phyloP scores from a whole-genome alignment of 148 eudicot species.

The Rhododendron griersonianum region DNA sequence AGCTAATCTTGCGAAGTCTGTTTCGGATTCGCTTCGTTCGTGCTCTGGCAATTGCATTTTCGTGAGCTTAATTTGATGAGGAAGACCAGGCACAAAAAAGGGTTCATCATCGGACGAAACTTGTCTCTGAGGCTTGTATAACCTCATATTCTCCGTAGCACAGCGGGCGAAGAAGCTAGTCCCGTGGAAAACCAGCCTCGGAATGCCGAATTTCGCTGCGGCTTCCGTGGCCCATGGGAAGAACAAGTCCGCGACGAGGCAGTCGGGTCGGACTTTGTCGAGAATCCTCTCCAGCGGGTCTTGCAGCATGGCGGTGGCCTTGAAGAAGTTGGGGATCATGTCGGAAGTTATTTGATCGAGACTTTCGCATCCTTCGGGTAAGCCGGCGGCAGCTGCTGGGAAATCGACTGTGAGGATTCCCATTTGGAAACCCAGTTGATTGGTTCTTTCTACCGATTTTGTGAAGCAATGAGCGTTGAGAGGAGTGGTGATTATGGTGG shows the following conservation, averaged over 20 bases:
- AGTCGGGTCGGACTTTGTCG: constrained; percentile 17
- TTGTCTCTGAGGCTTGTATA: constrained; percentile 24
- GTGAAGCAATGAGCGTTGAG: constrained; percentile 25
- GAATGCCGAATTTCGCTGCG: constrained; percentile 37
- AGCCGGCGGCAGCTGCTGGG: constrained; percentile 29
- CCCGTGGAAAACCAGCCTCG: constrained; percentile 53
- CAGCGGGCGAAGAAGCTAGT: constrained; percentile 32
- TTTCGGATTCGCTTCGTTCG: not conserved
- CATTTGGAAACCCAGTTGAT: constrained; percentile 11
- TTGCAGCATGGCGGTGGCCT: constrained; percentile 12
- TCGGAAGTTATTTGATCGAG: constrained; percentile 27
- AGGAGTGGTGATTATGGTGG: constrained; percentile 54
- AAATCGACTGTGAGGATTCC: constrained; percentile 22
- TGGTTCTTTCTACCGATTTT: constrained; percentile 12
- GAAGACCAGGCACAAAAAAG: constrained; percentile 30
- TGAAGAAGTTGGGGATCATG: constrained; percentile 4
- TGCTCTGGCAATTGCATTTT: constrained; percentile 15
- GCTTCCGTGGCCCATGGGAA: constrained; percentile 39
- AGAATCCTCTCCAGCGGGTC: constrained; percentile 3
- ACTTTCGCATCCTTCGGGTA: constrained; percentile 38
- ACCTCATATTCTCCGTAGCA: constrained; percentile 15
- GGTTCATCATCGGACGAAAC: constrained; percentile 41
- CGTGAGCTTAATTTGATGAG: constrained; percentile 25
- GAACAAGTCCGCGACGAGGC: constrained; percentile 44
- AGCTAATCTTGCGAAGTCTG: not conserved